Base-by-base conservation (phyloP, 1,284 basidiomycete species). In the Stygiomarasmius scandens region DNA sequence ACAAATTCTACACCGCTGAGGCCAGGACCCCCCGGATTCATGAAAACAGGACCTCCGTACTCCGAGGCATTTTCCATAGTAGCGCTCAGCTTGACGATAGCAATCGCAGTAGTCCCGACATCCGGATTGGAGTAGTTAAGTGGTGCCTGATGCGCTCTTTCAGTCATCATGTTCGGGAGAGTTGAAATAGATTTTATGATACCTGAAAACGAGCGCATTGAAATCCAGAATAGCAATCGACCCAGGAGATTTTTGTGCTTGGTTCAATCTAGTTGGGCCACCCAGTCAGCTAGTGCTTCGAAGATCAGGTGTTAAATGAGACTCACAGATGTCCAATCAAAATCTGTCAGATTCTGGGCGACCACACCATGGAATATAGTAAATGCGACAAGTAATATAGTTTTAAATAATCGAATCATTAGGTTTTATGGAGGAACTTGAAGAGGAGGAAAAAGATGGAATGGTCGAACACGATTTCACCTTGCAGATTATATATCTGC, bases 11-110 rank as follows among this genome's bases (percentile, higher is more conserved):
- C 74, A 14, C 80, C 80, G 53, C 76, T 75, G 2, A 73, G 78
- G 1, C 80, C 81, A 9, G 81, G 81, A 0, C 81, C 81, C 1
- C 81, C 81, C 0, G 82, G 82, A 57, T 84, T 84, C 64, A 82
- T 66, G 2, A 82, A 66, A 20, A 83, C 67, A 0, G 79, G 77
- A 0, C 81, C 80, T 22, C 71, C 69, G 61, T 80, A 80, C 41
- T 73, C 64, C 57, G 66, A 41, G 32, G 63, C 34, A n/a, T n/a
- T n/a, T 45, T 67, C 14, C 14, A 57, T 64, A 0, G 69, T 54
- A 5, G 69, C 65, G 3, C 65, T 67, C 29, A 67, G 60, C 6
- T 71, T 71, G 19, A 73, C 67, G 12, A 80, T 56, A 0, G 78
- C 77, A 50, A 79, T 74, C 19, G 68, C 65, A 0, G 70, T 74